Conservation (phyloP, 352 stramenopile species). For the Bremia lactucae region DNA sequence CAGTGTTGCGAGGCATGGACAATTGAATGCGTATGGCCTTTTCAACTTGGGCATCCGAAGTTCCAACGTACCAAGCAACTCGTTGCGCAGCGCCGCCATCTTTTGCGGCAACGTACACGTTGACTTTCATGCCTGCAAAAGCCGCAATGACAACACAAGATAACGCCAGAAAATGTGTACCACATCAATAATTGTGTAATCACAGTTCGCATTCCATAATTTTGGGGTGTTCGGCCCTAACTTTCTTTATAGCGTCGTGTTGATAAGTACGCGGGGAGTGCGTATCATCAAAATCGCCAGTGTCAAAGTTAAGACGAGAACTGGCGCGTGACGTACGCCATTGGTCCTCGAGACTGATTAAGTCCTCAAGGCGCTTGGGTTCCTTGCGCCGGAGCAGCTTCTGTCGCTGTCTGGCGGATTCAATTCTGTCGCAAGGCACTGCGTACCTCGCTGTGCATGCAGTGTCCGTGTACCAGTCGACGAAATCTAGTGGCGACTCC, state of each 20-base stretch:
- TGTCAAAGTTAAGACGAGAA: constrained; percentile 18
- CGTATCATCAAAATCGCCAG: constrained; percentile 12
- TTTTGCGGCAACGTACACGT: constrained; percentile 12
- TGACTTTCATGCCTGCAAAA: constrained; percentile 15
- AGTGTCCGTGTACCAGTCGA: constrained; percentile 4
- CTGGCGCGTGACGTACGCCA: constrained; percentile 9
- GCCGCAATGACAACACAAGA: neutral
- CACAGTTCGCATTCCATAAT: constrained; percentile 20
- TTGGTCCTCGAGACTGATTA: constrained; percentile 6
- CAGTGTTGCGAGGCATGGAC: constrained; percentile 6
- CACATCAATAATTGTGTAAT: constrained; percentile 5
- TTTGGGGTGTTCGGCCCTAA: constrained; percentile 10
- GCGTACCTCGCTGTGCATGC: constrained; percentile 11
- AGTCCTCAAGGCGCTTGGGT: constrained; percentile 2
- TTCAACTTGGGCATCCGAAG: constrained; percentile 37
- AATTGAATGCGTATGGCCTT: constrained; percentile 32
- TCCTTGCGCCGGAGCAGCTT: constrained; percentile 10
- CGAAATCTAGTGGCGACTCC: constrained; percentile 13
- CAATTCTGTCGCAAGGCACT: constrained; percentile 13
- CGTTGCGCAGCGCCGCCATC: constrained; percentile 10
- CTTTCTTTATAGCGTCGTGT: neutral
- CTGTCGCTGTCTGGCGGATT: constrained; percentile 12
- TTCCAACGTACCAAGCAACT: constrained; percentile 46
- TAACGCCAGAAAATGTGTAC: constrained; percentile 4
- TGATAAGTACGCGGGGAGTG: constrained; percentile 6